phyloP scores from a whole-genome alignment of 805 yeast species.

The Hanseniaspora singularis region DNA sequence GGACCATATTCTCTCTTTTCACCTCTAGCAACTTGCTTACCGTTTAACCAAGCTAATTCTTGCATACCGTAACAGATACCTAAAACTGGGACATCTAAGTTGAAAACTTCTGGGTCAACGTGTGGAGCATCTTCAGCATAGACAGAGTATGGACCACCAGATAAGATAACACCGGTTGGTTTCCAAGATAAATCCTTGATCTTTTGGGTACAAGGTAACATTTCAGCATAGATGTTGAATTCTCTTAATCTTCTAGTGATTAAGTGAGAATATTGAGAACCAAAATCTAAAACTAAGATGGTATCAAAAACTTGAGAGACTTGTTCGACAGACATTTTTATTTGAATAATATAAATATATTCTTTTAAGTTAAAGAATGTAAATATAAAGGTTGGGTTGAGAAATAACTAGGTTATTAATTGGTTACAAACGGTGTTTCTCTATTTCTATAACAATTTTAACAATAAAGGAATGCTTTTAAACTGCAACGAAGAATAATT shows the following conservation, averaged over 20 bases:
- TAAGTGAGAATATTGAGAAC: constrained; percentile 94
- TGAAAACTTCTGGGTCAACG: constrained; percentile 87
- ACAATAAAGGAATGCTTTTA: too few relatives aligned
- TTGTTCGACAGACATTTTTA: constrained; percentile 30
- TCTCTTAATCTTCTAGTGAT: constrained; percentile 96
- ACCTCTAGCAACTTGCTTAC: constrained; percentile 83
- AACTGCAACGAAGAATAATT: too few relatives aligned
- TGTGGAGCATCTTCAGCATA: constrained; percentile 94
- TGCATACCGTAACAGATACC: constrained; percentile 99
- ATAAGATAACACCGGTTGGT: constrained; percentile 90
- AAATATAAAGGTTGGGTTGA: too few relatives aligned
- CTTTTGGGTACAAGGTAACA: constrained; percentile 98
- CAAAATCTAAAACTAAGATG: constrained; percentile 92
- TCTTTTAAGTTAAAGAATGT: too few relatives aligned
- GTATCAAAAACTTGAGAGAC: constrained; percentile 90
- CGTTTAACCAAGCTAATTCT: constrained; percentile 96
- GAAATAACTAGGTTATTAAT: too few relatives aligned
- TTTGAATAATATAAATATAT: constrained; percentile 1
- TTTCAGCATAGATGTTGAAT: constrained; percentile 95
- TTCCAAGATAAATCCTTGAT: constrained; percentile 83
- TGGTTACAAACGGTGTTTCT: too few relatives aligned
- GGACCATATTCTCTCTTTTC: constrained; percentile 98
- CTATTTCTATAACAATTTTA: too few relatives aligned
- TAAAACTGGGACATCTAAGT: constrained; percentile 81
- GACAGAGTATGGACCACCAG: constrained; percentile 97